Percentiles rank a stretch among this genome's conserved stretches.
Evolutionary conservation across 1,139 yeast genomes (phyloP).

Genomic region (Suhomyces anneliseae): DNA sequence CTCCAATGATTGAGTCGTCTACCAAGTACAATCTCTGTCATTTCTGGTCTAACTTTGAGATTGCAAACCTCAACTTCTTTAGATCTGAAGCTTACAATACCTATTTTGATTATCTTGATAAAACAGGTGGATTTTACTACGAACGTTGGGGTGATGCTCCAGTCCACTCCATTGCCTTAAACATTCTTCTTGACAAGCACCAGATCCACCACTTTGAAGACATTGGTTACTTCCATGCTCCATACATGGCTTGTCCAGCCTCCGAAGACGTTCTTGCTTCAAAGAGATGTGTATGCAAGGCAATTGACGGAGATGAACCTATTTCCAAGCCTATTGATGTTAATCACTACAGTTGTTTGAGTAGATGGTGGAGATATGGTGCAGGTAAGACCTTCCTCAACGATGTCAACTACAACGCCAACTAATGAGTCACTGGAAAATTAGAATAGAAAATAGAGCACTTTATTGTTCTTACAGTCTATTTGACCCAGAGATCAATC

Average conservation of each 20-base stretch:
- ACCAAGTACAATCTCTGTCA: slow-evolving; percentile 83
- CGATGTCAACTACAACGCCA: slow-evolving; percentile 23
- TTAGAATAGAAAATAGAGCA: no score
- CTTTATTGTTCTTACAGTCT: no score
- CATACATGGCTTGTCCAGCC: slow-evolving; percentile 80
- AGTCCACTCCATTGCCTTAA: slow-evolving; percentile 79
- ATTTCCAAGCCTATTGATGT: slow-evolving; percentile 53
- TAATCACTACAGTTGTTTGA: slow-evolving; percentile 66
- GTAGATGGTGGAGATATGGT: slow-evolving; percentile 85
- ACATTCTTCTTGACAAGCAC: slow-evolving; percentile 62
- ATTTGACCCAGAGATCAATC: no score
- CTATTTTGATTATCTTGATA: slow-evolving; percentile 70
- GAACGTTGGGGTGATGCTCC: slow-evolving; percentile 99
- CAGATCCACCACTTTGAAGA: slow-evolving; percentile 89
- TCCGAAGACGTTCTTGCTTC: slow-evolving; percentile 47
- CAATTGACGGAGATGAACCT: slow-evolving; percentile 36
- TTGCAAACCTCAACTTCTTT: slow-evolving; percentile 78
- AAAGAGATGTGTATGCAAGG: slow-evolving; percentile 71
- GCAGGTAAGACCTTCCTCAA: slow-evolving; percentile 51
- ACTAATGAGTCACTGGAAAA: no score
- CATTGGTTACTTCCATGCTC: slow-evolving; percentile 82
- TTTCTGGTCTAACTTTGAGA: slow-evolving; percentile 94
- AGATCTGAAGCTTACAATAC: slow-evolving; percentile 66
- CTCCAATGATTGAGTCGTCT: slow-evolving; percentile 24
- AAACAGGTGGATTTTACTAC: slow-evolving; percentile 81